These are phyloP conservation scores for Ustilago hordei DNA, from an alignment of 1,284 basidiomycete species.

Conservation along the genomic window DNA sequence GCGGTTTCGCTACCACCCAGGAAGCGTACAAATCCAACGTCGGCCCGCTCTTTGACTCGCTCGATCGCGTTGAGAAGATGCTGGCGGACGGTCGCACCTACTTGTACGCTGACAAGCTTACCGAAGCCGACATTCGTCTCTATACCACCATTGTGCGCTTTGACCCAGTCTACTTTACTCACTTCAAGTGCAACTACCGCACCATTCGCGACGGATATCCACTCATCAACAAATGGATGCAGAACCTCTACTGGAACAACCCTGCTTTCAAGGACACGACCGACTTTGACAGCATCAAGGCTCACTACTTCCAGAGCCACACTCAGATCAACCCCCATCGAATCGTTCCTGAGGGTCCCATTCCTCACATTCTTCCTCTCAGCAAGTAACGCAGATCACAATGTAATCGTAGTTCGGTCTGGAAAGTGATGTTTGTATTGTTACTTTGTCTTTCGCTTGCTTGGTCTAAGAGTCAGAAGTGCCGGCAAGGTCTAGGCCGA, in stretches of 20 bases:
- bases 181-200: slow-evolving; percentile 89
- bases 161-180: slow-evolving; percentile 86
- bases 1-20: slow-evolving; percentile 87
- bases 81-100: slow-evolving; percentile 81
- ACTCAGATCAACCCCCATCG: slow-evolving; percentile 63
- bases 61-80: slow-evolving; percentile 84
- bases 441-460: not conserved
- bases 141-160: slow-evolving; percentile 86
- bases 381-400: slow-evolving; percentile 21
- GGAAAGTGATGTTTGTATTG: not conserved
- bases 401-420: slow-evolving; percentile 2
- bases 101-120: slow-evolving; percentile 82
- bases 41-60: slow-evolving; percentile 75
- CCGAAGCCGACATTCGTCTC: slow-evolving; percentile 87
- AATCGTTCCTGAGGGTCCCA: slow-evolving; percentile 63
- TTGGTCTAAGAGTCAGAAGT: slow-evolving; percentile 1
- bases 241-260: slow-evolving; percentile 90
- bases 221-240: slow-evolving; percentile 74
- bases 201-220: slow-evolving; percentile 64
- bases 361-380: slow-evolving; percentile 61
- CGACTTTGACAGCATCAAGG: slow-evolving; percentile 77
- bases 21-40: slow-evolving; percentile 85
- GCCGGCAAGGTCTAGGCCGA: slow-evolving; percentile 19
- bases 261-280: slow-evolving; percentile 87
- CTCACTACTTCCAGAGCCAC: slow-evolving; percentile 69